These are phyloP conservation scores for Tarenaya hassleriana DNA, from an alignment of 345 rosid species.

Conservation along the genomic window DNA sequence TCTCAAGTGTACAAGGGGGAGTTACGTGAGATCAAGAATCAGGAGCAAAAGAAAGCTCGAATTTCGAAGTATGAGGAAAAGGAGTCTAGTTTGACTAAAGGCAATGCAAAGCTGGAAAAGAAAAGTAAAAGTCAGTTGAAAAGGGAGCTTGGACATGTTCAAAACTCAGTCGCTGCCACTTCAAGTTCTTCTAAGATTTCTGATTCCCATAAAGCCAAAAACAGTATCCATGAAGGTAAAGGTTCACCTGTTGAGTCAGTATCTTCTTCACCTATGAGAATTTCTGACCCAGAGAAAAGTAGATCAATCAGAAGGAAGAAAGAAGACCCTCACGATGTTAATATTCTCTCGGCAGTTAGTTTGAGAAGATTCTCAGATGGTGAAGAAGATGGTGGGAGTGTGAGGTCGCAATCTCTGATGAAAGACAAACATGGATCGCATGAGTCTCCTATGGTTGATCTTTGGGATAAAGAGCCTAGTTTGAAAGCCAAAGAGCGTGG, in stretches of 20 bases:
- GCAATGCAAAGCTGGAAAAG: slow-evolving; percentile 46
- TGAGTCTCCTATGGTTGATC: slow-evolving; percentile 41
- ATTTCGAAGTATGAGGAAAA: slow-evolving; percentile 48
- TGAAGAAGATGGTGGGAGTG: slow-evolving; percentile 60
- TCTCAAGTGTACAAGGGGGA: slow-evolving; percentile 33
- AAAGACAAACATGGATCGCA: slow-evolving; percentile 46
- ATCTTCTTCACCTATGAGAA: slow-evolving; percentile 75
- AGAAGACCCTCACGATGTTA: slow-evolving; percentile 41
- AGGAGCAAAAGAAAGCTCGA: slow-evolving; percentile 58
- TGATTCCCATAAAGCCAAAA: slow-evolving; percentile 63
- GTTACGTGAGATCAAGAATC: slow-evolving; percentile 45
- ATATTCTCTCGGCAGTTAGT: slow-evolving; percentile 33
- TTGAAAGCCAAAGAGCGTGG: slow-evolving; percentile 39
- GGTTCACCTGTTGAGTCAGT: slow-evolving; percentile 86
- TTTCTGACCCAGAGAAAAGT: slow-evolving; percentile 39
- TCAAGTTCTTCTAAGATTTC: slow-evolving; percentile 94
- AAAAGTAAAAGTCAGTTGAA: slow-evolving; percentile 46
- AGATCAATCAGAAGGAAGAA: slow-evolving; percentile 38
- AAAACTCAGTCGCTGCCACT: slow-evolving; percentile 58
- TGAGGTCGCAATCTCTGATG: slow-evolving; percentile 42
- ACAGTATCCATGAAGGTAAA: slow-evolving; percentile 53
- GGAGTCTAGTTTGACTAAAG: slow-evolving; percentile 51
- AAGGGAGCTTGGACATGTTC: slow-evolving; percentile 45
- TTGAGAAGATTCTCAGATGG: slow-evolving; percentile 46
- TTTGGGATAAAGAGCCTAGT: slow-evolving; percentile 41